These are phyloP conservation scores for Porogramme epimiltina DNA, from an alignment of 1,284 basidiomycete genomes.

Conservation along the genomic window DNA sequence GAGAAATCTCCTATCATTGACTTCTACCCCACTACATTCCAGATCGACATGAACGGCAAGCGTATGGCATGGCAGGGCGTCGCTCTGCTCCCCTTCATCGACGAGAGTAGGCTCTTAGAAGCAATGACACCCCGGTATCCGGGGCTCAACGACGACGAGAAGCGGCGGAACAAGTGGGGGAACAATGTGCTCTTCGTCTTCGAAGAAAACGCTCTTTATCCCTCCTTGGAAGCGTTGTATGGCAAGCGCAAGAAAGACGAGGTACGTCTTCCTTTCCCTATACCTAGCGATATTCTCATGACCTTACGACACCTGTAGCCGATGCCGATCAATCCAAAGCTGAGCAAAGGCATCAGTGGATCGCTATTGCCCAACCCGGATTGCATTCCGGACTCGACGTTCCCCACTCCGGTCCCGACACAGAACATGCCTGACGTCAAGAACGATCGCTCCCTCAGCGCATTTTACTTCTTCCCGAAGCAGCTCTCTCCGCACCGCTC, in stretches of 20 bases:
- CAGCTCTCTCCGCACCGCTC: conserved; percentile 88
- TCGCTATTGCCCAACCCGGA: conserved; percentile 81
- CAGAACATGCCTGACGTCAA: conserved; percentile 76
- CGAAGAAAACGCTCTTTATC: conserved; percentile 84
- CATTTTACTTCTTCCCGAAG: conserved; percentile 87
- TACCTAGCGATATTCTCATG: conserved; percentile 2
- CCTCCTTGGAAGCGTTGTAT: conserved; percentile 87
- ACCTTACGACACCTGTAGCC: conserved; percentile 49
- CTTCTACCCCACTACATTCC: conserved; percentile 92
- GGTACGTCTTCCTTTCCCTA: conserved; percentile 48
- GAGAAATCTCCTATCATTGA: conserved; percentile 93
- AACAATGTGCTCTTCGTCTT: conserved; percentile 86
- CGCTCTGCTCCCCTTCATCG: conserved; percentile 95
- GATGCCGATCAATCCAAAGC: conserved; percentile 64
- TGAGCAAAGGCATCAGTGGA: conserved; percentile 83
- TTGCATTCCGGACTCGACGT: conserved; percentile 91
- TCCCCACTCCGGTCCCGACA: conserved; percentile 71
- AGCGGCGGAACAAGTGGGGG: conserved; percentile 84
- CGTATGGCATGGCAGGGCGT: conserved; percentile 99
- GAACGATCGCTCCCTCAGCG: conserved; percentile 87
- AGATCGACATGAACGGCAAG: conserved; percentile 99
- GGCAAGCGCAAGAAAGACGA: conserved; percentile 83
- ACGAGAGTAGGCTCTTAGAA: conserved; percentile 79
- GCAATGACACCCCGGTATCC: conserved; percentile 82
- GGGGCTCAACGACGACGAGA: conserved; percentile 81